Conservation (phyloP, 805 yeast genomes). For the Kuraishia capsulata region DNA sequence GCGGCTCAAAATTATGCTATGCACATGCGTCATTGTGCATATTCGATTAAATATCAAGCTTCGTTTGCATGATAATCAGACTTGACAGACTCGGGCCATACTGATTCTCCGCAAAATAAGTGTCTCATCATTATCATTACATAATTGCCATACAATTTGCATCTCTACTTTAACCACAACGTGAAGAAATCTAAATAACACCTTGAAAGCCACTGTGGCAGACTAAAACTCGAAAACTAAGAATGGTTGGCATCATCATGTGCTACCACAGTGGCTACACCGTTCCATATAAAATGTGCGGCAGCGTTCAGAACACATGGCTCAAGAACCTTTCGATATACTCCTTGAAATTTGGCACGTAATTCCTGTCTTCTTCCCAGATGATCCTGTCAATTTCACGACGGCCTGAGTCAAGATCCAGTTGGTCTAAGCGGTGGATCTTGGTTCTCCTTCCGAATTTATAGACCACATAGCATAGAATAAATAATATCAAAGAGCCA, state of each 20-base stretch:
- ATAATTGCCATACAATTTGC: no score
- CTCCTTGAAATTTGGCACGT: constrained; percentile 22
- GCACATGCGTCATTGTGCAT: no score
- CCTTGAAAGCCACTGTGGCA: no score
- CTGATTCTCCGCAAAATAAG: no score
- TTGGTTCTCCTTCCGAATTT: constrained; percentile 53
- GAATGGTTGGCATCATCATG: neutral
- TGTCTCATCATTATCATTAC: no score
- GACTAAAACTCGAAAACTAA: no score
- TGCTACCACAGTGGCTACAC: neutral
- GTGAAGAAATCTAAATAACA: no score
- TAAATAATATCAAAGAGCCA: constrained; percentile 39
- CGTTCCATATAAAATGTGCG: neutral
- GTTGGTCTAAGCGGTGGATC: constrained; percentile 57
- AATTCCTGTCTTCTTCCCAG: constrained; percentile 64
- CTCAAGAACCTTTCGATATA: constrained; percentile 11
- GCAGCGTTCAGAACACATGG: constrained; percentile 6
- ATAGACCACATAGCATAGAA: constrained; percentile 35
- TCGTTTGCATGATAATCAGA: no score
- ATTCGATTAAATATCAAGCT: no score
- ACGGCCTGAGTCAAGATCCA: constrained; percentile 79
- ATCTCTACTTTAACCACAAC: no score
- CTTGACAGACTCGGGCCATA: no score
- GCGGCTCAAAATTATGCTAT: no score
- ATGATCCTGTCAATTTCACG: constrained; percentile 72